Evolutionary conservation across 164 flowering plant species (phyloP).

Genomic region (Nelumbo lutea): DNA sequence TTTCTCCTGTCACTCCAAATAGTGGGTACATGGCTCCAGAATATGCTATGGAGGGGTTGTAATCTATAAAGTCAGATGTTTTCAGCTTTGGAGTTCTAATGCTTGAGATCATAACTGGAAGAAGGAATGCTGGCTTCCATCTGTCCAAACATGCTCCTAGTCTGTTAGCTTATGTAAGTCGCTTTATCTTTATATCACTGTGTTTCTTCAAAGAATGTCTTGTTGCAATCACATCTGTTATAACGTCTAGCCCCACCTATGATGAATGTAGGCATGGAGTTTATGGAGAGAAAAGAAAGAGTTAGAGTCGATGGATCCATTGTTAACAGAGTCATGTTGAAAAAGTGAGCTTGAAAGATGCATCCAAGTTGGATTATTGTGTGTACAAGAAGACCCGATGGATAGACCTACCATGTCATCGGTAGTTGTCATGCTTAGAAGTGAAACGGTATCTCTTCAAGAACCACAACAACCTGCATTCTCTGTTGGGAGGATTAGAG

Average conservation of each 20-base stretch:
- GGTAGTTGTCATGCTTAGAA: too few relatives aligned
- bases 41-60: too few relatives aligned
- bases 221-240: not conserved
- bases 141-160: conserved; percentile 7
- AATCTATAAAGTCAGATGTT: too few relatives aligned
- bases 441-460: conserved; percentile 9
- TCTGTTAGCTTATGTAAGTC: conserved; percentile 13
- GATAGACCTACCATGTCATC: conserved; percentile 45
- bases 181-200: too few relatives aligned
- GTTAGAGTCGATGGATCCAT: too few relatives aligned
- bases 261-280: conserved; percentile 35
- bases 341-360: conserved; percentile 30
- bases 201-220: not conserved
- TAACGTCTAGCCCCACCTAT: not conserved
- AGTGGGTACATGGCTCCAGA: too few relatives aligned
- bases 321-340: too few relatives aligned
- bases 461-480: too few relatives aligned
- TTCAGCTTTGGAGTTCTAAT: conserved; percentile 35
- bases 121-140: too few relatives aligned
- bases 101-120: conserved; percentile 31
- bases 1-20: too few relatives aligned
- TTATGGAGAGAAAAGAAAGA: conserved; percentile 36
- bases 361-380: too few relatives aligned
- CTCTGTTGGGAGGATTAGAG: conserved; percentile 5
- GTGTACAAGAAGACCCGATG: too few relatives aligned